Percentiles rank a stretch among this genome's conserved stretches.
Evolutionary conservation across 768 basidiomycete genomes (phyloP).

Genomic region (Xerocomellus amylosporus): DNA sequence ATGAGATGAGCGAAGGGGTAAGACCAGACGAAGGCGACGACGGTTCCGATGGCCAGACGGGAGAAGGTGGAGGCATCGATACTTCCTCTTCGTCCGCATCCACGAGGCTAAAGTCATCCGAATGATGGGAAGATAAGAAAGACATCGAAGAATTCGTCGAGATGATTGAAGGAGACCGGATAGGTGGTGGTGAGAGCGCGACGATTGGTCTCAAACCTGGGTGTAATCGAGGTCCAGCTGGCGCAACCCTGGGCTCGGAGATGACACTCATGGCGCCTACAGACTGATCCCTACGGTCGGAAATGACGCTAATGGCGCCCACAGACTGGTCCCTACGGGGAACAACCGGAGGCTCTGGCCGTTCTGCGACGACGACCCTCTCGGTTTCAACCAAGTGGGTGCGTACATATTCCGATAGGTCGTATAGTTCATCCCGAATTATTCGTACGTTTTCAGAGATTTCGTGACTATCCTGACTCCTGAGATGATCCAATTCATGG

Average conservation of each 20-base stretch:
- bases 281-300: slow-evolving; percentile 41
- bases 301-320: slow-evolving; percentile 41
- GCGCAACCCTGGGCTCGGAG: slow-evolving; percentile 31
- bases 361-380: slow-evolving; percentile 13
- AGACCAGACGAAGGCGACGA: slow-evolving; percentile 28
- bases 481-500: slow-evolving; percentile 61
- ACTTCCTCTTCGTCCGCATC: slow-evolving; percentile 31
- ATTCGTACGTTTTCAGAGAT: slow-evolving; percentile 65
- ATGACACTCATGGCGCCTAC: slow-evolving; percentile 45
- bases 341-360: slow-evolving; percentile 16
- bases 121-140: slow-evolving; percentile 63
- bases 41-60: slow-evolving; percentile 35
- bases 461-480: slow-evolving; percentile 63
- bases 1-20: slow-evolving; percentile 34
- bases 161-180: slow-evolving; percentile 39
- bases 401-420: slow-evolving; percentile 57
- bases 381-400: slow-evolving; percentile 32
- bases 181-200: slow-evolving; percentile 43
- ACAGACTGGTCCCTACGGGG: slow-evolving; percentile 41
- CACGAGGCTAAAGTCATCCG: slow-evolving; percentile 60
- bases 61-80: slow-evolving; percentile 31
- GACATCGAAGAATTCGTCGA: slow-evolving; percentile 38
- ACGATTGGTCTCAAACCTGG: slow-evolving; percentile 33
- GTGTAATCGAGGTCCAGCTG: slow-evolving; percentile 26
- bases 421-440: slow-evolving; percentile 65